Conservation (phyloP, 306 rosid genomes). For the Prunus mongolica region DNA sequence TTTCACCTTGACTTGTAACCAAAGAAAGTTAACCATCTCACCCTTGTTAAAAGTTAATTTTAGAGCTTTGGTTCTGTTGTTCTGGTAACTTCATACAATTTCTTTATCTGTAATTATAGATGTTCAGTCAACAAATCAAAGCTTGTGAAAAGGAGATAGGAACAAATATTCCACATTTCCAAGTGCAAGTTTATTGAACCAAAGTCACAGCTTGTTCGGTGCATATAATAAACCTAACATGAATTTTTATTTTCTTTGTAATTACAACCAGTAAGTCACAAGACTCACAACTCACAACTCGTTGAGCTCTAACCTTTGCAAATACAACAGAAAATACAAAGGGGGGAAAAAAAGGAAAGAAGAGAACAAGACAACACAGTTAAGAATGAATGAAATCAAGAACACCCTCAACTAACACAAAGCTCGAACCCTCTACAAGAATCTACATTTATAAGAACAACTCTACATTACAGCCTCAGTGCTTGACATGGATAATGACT, state of each 20-base stretch:
- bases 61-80: background rate
- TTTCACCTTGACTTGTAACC: background rate
- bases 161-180: background rate
- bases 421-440: slow-evolving; percentile 42
- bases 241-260: slow-evolving; percentile 18
- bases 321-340: slow-evolving; percentile 17
- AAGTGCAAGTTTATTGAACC: background rate
- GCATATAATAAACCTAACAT: background rate
- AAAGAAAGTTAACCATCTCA: slow-evolving; percentile 2
- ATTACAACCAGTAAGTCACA: slow-evolving; percentile 24
- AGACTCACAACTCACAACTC: slow-evolving; percentile 12
- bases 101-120: background rate
- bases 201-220: background rate
- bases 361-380: background rate
- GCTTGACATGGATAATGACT: slow-evolving; percentile 13
- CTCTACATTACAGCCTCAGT: background rate
- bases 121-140: background rate
- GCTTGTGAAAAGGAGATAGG: background rate
- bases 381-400: slow-evolving; percentile 40
- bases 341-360: background rate
- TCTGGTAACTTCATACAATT: background rate
- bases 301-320: slow-evolving; percentile 9
- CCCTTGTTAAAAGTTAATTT: background rate
- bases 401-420: slow-evolving; percentile 50
- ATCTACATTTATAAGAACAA: slow-evolving; percentile 21